phyloP scores from a whole-genome alignment of 2,329 filamentous ascomycete species.

The Boeremia exigua region DNA sequence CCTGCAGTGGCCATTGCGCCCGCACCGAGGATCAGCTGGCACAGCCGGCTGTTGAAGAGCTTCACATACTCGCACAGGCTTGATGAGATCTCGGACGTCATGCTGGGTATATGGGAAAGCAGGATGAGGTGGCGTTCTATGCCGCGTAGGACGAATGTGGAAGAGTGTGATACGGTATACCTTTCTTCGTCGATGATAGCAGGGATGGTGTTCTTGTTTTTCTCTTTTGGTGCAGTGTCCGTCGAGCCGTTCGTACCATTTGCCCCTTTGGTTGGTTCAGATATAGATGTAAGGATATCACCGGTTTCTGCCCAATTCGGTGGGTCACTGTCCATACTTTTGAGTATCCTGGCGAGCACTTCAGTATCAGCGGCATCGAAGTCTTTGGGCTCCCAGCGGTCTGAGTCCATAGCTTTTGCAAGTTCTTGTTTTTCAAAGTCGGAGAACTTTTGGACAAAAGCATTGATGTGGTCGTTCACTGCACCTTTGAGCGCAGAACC shows the following conservation, averaged over 20 bases:
- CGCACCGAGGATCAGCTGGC: conserved; percentile 94
- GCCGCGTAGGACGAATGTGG: conserved; percentile 78
- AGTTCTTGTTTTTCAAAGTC: conserved; percentile 76
- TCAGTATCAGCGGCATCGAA: conserved; percentile 68
- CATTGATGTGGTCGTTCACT: conserved; percentile 81
- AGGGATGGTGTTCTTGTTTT: conserved; percentile 55
- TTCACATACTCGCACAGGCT: conserved; percentile 86
- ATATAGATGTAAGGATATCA: conserved; percentile 39
- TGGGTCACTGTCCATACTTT: conserved; percentile 74
- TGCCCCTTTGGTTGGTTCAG: conserved; percentile 23
- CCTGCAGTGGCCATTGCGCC: conserved; percentile 89
- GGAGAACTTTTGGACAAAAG: conserved; percentile 75
- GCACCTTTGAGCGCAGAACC: conserved; percentile 77
- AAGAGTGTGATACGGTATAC: conserved; percentile 85
- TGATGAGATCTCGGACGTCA: conserved; percentile 81
- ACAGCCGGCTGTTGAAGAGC: conserved; percentile 93
- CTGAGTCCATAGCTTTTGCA: conserved; percentile 77
- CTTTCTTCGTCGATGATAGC: conserved; percentile 84
- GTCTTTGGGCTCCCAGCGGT: conserved; percentile 80
- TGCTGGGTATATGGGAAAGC: conserved; percentile 83
- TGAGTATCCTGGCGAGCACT: conserved; percentile 69
- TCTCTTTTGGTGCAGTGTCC: conserved; percentile 40
- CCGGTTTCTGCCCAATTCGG: conserved; percentile 68
- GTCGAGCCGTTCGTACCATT: conserved; percentile 39
- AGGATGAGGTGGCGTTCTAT: conserved; percentile 85